Evolutionary conservation across 202 grass and related monocot species (phyloP).

Genomic region (Panicum virgatum): DNA sequence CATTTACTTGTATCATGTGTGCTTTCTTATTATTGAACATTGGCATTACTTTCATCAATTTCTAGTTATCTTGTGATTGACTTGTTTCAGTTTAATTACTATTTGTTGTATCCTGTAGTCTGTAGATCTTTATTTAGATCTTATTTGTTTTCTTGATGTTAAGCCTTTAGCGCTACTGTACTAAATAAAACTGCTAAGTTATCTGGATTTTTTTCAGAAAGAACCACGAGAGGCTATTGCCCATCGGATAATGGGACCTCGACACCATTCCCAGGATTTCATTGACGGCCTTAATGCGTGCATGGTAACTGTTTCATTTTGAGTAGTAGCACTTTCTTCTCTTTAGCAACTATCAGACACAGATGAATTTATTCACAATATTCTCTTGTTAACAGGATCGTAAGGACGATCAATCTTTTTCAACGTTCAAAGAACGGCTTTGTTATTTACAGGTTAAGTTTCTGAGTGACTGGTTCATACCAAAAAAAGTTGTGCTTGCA

Average conservation of each 20-base stretch:
- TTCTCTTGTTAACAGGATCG: slow-evolving; percentile 61
- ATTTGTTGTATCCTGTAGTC: neutral
- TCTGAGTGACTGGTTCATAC: slow-evolving; percentile 21
- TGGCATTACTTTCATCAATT: neutral
- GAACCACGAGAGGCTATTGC: slow-evolving; percentile 59
- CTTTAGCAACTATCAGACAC: slow-evolving; percentile 7
- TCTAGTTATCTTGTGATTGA: neutral
- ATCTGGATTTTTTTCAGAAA: slow-evolving; percentile 61
- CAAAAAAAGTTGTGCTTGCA: slow-evolving; percentile 29
- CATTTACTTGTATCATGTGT: neutral
- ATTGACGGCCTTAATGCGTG: slow-evolving; percentile 71
- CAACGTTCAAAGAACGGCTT: slow-evolving; percentile 78
- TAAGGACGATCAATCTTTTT: slow-evolving; percentile 53
- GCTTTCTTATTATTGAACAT: neutral
- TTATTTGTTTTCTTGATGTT: slow-evolving; percentile 7
- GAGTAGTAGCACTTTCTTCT: slow-evolving; percentile 21
- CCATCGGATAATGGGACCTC: slow-evolving; percentile 75
- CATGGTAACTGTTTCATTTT: slow-evolving; percentile 56
- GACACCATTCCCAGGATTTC: slow-evolving; percentile 66
- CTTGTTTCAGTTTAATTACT: neutral
- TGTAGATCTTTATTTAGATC: neutral
- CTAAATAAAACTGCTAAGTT: slow-evolving; percentile 6
- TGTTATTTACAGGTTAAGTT: slow-evolving; percentile 68
- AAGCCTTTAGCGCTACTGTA: neutral
- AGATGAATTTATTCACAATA: slow-evolving; percentile 30